These are phyloP conservation scores for Hypomontagnella submonticulosa DNA, from an alignment of 495 filamentous ascomycete species.

Conservation along the genomic window DNA sequence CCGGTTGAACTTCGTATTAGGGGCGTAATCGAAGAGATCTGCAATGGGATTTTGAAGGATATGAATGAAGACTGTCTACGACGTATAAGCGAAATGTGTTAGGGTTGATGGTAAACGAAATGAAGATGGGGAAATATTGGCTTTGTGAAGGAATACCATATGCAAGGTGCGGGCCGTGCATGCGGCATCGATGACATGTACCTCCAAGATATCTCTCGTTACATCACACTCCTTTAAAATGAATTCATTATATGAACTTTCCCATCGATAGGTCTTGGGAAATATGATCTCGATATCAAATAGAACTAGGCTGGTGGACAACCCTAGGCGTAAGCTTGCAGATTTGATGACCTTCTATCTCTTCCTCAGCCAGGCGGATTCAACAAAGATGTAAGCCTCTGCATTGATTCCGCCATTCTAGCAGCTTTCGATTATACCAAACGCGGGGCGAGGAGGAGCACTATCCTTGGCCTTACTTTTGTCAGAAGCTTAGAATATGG, in stretches of 20 bases:
- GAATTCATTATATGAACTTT: too few species aligned
- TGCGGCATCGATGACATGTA: too few species aligned
- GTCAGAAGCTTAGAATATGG: too few species aligned
- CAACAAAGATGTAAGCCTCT: conserved; percentile 8
- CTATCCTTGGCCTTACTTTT: conserved; percentile 13
- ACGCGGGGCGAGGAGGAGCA: conserved; percentile 14
- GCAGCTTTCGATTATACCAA: background rate
- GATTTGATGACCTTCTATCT: background rate
- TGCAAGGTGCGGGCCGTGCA: background rate
- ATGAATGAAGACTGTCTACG: background rate
- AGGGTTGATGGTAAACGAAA: background rate
- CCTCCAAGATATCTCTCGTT: too few species aligned
- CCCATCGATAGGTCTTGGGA: too few species aligned
- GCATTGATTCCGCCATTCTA: conserved; percentile 25
- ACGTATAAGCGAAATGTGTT: background rate
- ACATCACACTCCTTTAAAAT: too few species aligned
- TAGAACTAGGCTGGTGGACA: too few species aligned
- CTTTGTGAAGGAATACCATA: background rate
- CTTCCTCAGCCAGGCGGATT: background rate
- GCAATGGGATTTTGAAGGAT: too few species aligned
- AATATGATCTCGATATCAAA: too few species aligned
- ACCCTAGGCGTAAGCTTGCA: too few species aligned
- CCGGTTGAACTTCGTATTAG: background rate
- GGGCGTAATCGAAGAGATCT: background rate
- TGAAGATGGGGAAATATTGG: background rate